Evolutionary conservation across 441 rosid genomes (phyloP), one percentile per base, ranked within the genome.

Genomic region (Breynia disticha): DNA sequence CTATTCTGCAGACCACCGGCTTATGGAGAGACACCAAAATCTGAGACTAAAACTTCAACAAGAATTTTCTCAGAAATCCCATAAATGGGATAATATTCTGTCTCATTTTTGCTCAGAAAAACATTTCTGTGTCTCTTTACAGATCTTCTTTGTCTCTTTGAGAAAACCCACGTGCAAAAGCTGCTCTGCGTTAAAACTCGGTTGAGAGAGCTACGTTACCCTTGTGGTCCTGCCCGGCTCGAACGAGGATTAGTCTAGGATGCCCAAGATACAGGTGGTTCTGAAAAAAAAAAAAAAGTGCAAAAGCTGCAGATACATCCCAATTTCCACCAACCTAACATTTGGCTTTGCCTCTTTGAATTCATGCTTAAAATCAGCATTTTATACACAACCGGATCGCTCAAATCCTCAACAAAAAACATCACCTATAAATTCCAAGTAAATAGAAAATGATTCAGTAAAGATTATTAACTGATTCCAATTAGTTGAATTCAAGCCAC

Each of bases 281-380:
- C n/a, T n/a, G n/a, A n/a, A n/a, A n/a, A n/a, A n/a, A n/a, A n/a
- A n/a, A n/a, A n/a, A n/a, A n/a, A n/a, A n/a, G 69, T 16, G 80
- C 77, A 75, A 72, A 72, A 58, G 85, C 82, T 11, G 85, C 85
- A 60, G 86, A 71, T 38, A 69, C 52, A 67, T 80, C 82, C 82
- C 86, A 11, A 80, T 49, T 60, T 80, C 85, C 44, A 78, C 80
- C 54, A 80, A 66, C 62, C 86, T 80, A 58, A 80, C 80, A 52
- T 75, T 80, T 10, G 82, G 82, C 52, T 73, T 63, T 69, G 76
- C 55, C 86, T 53, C 63, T 77, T 77, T 11, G 75, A 67, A 58
- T 73, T 75, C 86, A 80, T 75, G 65, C 64, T 68, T 58, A 72
- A 54, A 42, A 74, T 66, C 70, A 74, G 62, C 79, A 76, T 72